phyloP scores from a whole-genome alignment of 208 protist species.

The Leishmania major region DNA sequence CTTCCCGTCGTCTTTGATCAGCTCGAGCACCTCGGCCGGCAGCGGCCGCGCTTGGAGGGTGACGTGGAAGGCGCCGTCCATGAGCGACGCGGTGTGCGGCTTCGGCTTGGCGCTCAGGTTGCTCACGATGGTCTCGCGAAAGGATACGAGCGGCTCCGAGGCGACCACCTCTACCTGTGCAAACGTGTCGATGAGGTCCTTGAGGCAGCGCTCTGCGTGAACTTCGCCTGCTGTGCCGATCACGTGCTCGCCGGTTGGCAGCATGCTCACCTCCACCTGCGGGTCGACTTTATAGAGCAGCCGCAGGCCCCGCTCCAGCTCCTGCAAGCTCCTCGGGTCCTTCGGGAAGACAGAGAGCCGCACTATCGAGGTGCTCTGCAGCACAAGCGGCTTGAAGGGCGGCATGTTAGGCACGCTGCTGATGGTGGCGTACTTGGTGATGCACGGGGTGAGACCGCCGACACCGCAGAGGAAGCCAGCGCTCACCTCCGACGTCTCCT shows the following conservation, averaged over 20 bases:
- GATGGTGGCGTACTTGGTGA: constrained; percentile 96
- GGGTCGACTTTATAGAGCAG: constrained; percentile 97
- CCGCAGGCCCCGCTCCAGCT: constrained; percentile 85
- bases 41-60: constrained; percentile 75
- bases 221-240: constrained; percentile 96
- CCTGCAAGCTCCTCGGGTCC: constrained; percentile 72
- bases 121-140: constrained; percentile 82
- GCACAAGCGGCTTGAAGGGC: constrained; percentile 82
- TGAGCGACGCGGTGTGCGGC: constrained; percentile 57
- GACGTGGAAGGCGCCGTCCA: constrained; percentile 72
- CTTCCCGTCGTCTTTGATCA: constrained; percentile 69
- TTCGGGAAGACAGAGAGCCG: constrained; percentile 95
- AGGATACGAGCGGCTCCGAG: constrained; percentile 90
- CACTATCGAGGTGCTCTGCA: constrained; percentile 95
- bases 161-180: constrained; percentile 80
- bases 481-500: constrained; percentile 77
- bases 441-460: constrained; percentile 88
- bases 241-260: constrained; percentile 96
- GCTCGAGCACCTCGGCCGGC: constrained; percentile 72
- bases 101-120: constrained; percentile 73
- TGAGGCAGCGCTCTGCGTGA: constrained; percentile 96
- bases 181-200: constrained; percentile 93
- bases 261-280: constrained; percentile 92
- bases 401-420: constrained; percentile 66
- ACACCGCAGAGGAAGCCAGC: constrained; percentile 94